phyloP scores from a whole-genome alignment of 306 rosid genomes.

The Senna siamea region DNA sequence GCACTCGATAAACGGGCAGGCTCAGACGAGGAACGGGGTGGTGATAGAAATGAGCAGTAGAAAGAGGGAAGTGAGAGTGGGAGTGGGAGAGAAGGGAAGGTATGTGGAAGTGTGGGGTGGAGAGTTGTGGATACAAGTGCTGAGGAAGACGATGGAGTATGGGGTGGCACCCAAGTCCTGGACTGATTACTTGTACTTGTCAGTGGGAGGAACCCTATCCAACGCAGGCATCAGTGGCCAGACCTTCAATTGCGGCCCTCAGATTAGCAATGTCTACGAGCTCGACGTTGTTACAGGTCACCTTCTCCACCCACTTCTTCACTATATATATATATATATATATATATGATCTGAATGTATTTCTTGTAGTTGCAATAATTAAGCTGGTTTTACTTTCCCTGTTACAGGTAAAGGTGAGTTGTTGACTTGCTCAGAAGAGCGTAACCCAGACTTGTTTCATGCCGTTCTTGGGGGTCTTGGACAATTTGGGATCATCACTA shows the following conservation, averaged over 20 bases:
- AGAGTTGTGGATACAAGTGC: conserved; percentile 78
- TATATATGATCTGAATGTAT: too few relatives aligned
- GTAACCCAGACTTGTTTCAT: conserved; percentile 80
- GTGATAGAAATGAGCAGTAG: conserved; percentile 69
- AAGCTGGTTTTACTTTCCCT: too few relatives aligned
- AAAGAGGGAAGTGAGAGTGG: neutral
- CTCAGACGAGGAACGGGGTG: conserved; percentile 63
- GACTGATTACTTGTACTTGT: conserved; percentile 90
- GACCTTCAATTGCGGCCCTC: conserved; percentile 93
- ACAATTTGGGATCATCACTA: conserved; percentile 92
- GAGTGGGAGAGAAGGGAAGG: conserved; percentile 52
- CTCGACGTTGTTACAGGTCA: conserved; percentile 94
- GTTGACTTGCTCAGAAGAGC: conserved; percentile 77
- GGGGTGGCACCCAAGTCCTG: conserved; percentile 92
- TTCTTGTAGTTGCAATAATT: too few relatives aligned
- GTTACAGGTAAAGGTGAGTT: conserved; percentile 94
- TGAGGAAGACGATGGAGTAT: conserved; percentile 56
- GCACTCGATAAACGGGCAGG: conserved; percentile 97
- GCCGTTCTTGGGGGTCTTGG: conserved; percentile 98
- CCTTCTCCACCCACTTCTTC: neutral
- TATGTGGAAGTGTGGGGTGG: conserved; percentile 97
- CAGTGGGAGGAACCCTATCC: conserved; percentile 96
- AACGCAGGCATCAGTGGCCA: conserved; percentile 97
- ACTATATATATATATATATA: too few relatives aligned
- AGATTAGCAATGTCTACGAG: conserved; percentile 70